Conservation (phyloP, 2,329 filamentous ascomycete genomes). For the Camptophora hylomeconis region DNA sequence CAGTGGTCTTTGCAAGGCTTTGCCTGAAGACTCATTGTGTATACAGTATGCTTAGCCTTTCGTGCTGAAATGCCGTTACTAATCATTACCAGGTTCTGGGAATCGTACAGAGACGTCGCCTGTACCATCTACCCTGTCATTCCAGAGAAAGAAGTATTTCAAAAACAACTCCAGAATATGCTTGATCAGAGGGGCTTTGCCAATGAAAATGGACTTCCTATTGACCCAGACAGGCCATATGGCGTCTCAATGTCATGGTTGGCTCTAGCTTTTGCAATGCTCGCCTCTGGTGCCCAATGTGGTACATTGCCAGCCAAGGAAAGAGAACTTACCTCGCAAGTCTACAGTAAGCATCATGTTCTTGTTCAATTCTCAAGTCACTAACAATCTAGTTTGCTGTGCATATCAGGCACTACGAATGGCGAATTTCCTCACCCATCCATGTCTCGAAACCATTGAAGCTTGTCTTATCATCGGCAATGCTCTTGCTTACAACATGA, state of each 20-base stretch:
- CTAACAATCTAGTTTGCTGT: conserved; percentile 41
- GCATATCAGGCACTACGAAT: conserved; percentile 52
- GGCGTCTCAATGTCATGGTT: conserved; percentile 44
- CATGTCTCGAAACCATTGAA: conserved; percentile 48
- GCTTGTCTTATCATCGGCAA: conserved; percentile 50
- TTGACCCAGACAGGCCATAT: conserved; percentile 39
- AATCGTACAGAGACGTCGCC: conserved; percentile 44
- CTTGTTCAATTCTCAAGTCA: conserved; percentile 15
- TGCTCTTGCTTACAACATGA: conserved; percentile 51
- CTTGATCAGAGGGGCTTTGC: conserved; percentile 40
- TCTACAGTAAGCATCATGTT: conserved; percentile 43
- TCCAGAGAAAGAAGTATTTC: conserved; percentile 41
- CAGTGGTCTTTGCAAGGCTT: conserved; percentile 43
- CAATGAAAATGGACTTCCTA: conserved; percentile 9
- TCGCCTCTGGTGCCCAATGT: conserved; percentile 51
- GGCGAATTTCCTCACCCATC: conserved; percentile 50
- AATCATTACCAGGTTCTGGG: conserved; percentile 34
- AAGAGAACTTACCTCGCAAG: conserved; percentile 49
- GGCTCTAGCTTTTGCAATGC: conserved; percentile 46
- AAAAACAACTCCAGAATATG: conserved; percentile 40
- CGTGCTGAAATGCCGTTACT: conserved; percentile 2
- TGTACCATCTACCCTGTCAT: conserved; percentile 49
- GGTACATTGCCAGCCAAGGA: conserved; percentile 45
- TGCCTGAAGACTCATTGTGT: conserved; percentile 46
- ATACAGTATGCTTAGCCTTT: conserved; percentile 28